Evolutionary conservation across 129 eudicot genomes (phyloP).

Genomic region (Smallanthus sonchifolius): DNA sequence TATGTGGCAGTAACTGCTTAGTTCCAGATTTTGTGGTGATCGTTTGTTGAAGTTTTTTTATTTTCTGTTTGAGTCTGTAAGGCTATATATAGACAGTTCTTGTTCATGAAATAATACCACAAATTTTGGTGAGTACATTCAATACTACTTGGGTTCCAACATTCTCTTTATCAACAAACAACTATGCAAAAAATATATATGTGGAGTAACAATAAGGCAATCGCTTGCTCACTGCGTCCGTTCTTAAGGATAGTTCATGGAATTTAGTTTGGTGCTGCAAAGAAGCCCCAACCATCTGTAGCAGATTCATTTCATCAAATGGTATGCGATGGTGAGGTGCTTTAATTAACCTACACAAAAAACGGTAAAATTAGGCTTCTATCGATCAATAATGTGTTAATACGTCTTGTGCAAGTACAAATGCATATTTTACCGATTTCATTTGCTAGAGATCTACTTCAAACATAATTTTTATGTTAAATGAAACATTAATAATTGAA

Average conservation of each 20-base stretch:
- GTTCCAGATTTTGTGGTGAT: too few relatives aligned
- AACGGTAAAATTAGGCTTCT: background rate
- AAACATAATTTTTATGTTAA: background rate
- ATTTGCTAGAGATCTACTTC: background rate
- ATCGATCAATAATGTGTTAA: background rate
- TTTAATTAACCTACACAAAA: constrained; percentile 3
- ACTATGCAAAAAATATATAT: background rate
- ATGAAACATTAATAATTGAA: background rate
- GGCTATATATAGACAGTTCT: too few relatives aligned
- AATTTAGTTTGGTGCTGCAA: background rate
- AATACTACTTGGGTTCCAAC: too few relatives aligned
- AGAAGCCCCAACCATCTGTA: background rate
- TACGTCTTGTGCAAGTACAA: background rate
- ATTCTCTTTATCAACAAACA: constrained; percentile 1
- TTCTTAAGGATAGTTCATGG: background rate
- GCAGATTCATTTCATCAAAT: background rate
- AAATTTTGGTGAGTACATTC: too few relatives aligned
- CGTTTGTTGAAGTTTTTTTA: too few relatives aligned
- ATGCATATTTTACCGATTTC: background rate
- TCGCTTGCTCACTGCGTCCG: background rate
- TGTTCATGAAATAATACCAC: too few relatives aligned
- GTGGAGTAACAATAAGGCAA: background rate
- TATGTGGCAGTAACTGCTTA: too few relatives aligned
- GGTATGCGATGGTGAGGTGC: background rate
- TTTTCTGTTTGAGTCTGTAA: too few relatives aligned